A percentile compares a stretch with the other conserved stretches of the same genome.
phyloP scores from a whole-genome alignment of 2,329 filamentous ascomycete genomes.

The Aspergillus aculeatinus region DNA sequence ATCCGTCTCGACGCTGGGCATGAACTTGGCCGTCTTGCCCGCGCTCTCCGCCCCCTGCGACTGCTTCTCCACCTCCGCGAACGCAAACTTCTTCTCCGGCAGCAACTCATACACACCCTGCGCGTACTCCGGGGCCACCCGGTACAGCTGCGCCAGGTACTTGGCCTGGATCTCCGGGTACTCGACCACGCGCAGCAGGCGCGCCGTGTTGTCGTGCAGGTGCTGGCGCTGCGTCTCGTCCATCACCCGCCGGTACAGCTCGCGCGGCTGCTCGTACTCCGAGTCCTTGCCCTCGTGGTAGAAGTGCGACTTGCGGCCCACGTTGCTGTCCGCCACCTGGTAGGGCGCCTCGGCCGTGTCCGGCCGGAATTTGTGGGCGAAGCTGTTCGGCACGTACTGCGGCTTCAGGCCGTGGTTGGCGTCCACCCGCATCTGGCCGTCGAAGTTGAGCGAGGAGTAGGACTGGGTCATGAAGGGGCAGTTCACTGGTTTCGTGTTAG shows the following conservation, averaged over 20 bases:
- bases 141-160: conserved; percentile 55
- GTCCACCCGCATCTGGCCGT: conserved; percentile 51
- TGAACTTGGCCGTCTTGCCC: conserved; percentile 36
- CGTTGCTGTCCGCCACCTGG: conserved; percentile 50
- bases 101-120: conserved; percentile 49
- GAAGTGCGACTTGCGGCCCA: conserved; percentile 55
- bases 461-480: conserved; percentile 53
- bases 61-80: conserved; percentile 46
- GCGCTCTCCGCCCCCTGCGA: conserved; percentile 45
- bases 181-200: conserved; percentile 46
- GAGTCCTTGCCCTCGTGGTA: conserved; percentile 55
- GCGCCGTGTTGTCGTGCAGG: conserved; percentile 52
- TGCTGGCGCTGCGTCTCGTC: conserved; percentile 44
- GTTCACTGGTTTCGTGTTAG: conserved; percentile 16
- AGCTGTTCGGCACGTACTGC: conserved; percentile 55
- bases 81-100: conserved; percentile 46
- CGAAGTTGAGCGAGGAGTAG: conserved; percentile 50
- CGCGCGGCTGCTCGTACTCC: conserved; percentile 54
- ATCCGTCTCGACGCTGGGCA: conserved; percentile 2
- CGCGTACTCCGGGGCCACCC: conserved; percentile 50
- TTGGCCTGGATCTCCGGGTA: conserved; percentile 49
- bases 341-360: conserved; percentile 54
- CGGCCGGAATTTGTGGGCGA: conserved; percentile 52
- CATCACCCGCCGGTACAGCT: conserved; percentile 54
- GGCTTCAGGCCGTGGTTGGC: conserved; percentile 50